Evolutionary conservation across 345 rosid species (phyloP).

Genomic region (Brassica incana): DNA sequence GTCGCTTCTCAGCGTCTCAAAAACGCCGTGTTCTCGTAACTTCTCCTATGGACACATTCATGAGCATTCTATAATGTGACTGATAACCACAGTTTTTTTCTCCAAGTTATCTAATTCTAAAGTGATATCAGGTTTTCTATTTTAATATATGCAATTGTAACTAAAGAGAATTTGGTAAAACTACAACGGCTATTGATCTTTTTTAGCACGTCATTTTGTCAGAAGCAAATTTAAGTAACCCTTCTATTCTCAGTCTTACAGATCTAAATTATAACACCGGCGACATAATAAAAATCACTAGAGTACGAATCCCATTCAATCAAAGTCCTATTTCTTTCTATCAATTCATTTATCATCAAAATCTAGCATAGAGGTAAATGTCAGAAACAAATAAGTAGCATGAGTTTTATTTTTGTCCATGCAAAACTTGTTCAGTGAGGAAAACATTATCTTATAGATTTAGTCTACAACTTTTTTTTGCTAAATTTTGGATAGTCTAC

Average conservation of each 20-base stretch:
- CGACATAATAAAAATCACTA: neutral
- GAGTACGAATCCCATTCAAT: neutral
- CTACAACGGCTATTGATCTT: neutral
- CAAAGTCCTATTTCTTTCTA: neutral
- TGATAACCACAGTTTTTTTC: neutral
- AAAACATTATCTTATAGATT: neutral
- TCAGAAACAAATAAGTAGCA: neutral
- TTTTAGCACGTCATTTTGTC: neutral
- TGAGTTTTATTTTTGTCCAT: neutral
- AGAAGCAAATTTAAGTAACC: neutral
- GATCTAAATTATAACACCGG: neutral
- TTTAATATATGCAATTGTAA: neutral
- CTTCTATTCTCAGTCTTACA: neutral
- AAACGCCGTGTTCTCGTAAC: conserved; percentile 51
- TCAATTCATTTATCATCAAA: neutral
- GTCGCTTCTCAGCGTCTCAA: conserved; percentile 62
- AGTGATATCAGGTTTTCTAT: conserved; percentile 1
- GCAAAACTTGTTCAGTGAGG: neutral
- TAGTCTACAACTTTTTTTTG: neutral
- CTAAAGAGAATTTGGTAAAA: neutral
- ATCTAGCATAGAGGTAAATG: neutral
- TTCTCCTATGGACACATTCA: conserved; percentile 48
- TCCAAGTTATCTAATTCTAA: neutral
- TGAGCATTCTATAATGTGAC: neutral
- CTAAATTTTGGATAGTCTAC: neutral